Evolutionary conservation across 306 rosid genomes (phyloP).

Genomic region (Corylus avellana): DNA sequence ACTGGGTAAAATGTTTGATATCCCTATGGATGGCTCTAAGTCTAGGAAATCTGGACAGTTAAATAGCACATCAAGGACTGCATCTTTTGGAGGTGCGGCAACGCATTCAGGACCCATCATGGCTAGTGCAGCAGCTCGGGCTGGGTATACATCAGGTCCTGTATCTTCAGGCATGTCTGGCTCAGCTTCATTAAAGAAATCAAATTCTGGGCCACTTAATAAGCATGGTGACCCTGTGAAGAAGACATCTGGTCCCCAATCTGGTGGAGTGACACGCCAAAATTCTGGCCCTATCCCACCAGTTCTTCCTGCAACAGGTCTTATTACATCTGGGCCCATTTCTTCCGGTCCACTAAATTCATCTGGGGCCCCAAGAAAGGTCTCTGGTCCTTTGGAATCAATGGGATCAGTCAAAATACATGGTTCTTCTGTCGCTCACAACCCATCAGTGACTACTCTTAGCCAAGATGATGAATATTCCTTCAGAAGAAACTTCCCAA

Average conservation of each 20-base stretch:
- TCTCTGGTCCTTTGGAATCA: conserved; percentile 87
- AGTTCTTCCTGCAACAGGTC: conserved; percentile 89
- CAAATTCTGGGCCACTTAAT: conserved; percentile 93
- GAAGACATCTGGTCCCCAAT: conserved; percentile 97
- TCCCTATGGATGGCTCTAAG: conserved; percentile 86
- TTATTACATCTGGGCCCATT: conserved; percentile 93
- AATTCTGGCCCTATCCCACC: conserved; percentile 98
- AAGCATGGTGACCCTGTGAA: conserved; percentile 96
- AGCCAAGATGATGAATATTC: conserved; percentile 80
- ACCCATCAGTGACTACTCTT: conserved; percentile 83
- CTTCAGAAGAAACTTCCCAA: conserved; percentile 85
- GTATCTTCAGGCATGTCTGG: conserved; percentile 61
- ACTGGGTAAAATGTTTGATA: conserved; percentile 96
- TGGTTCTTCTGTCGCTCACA: conserved; percentile 51
- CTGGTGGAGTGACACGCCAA: conserved; percentile 96
- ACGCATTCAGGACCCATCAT: conserved; percentile 93
- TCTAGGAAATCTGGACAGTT: conserved; percentile 93
- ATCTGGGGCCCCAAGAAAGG: conserved; percentile 98
- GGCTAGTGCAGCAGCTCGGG: conserved; percentile 73
- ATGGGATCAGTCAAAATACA: conserved; percentile 78
- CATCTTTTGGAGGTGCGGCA: conserved; percentile 93
- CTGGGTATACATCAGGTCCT: conserved; percentile 72
- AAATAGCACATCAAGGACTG: conserved; percentile 73
- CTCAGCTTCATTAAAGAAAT: conserved; percentile 79
- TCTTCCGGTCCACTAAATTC: conserved; percentile 91